These are phyloP conservation scores for Lablab purpureus DNA, from an alignment of 306 rosid genomes.

Conservation along the genomic window DNA sequence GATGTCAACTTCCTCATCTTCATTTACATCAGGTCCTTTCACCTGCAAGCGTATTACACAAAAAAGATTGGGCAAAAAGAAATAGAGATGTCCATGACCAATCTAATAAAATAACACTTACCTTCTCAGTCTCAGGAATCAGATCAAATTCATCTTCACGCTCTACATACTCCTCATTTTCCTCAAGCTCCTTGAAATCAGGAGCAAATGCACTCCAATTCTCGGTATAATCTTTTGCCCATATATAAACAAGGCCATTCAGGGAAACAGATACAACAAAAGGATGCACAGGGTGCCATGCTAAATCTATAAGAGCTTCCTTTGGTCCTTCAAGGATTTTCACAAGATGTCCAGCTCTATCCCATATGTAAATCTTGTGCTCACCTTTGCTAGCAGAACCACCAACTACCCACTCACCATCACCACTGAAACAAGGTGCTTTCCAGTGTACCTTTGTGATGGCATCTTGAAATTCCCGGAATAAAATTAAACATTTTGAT, in stretches of 20 bases:
- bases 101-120: conserved; percentile 39
- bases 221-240: conserved; percentile 99
- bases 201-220: conserved; percentile 99
- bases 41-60: conserved; percentile 58
- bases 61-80: conserved; percentile 6
- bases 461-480: conserved; percentile 95
- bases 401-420: conserved; percentile 98
- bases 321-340: conserved; percentile 99
- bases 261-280: conserved; percentile 92
- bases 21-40: conserved; percentile 78
- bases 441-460: conserved; percentile 98
- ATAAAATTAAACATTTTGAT: conserved; percentile 78
- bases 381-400: conserved; percentile 99
- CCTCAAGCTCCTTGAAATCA: conserved; percentile 98
- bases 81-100: conserved; percentile 5
- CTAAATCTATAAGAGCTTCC: conserved; percentile 95
- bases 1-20: conserved; percentile 93
- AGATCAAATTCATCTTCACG: conserved; percentile 98
- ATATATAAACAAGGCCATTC: conserved; percentile 85
- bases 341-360: conserved; percentile 95
- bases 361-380: conserved; percentile 98
- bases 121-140: conserved; percentile 90
- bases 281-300: conserved; percentile 98
- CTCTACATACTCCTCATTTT: conserved; percentile 93
- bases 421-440: conserved; percentile 99